phyloP scores from a whole-genome alignment of 441 rosid species.

The Gossypium davidsonii region DNA sequence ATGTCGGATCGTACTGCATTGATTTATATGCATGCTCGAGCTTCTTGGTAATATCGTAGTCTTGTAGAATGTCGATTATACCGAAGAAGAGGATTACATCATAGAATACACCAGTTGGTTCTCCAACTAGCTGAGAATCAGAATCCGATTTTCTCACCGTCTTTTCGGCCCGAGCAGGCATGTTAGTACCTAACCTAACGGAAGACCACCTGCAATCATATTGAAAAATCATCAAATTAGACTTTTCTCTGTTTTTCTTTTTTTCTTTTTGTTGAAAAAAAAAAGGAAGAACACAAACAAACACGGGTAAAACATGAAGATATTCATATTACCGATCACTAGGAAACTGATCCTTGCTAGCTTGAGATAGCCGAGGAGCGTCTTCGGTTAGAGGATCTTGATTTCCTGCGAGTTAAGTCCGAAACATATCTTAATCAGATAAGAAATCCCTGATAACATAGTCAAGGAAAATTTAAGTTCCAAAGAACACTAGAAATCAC shows the following conservation, averaged over 20 bases:
- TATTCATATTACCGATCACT: constrained; percentile 49
- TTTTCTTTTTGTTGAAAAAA: background rate
- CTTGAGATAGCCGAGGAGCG: constrained; percentile 19
- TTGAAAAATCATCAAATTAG: background rate
- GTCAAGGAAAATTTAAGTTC: constrained; percentile 6
- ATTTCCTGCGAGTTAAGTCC: constrained; percentile 28
- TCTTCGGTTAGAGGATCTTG: constrained; percentile 29
- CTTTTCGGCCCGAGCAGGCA: constrained; percentile 76
- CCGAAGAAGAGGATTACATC: constrained; percentile 81
- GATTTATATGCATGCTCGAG: constrained; percentile 97
- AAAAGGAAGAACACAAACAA: background rate
- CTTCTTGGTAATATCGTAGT: constrained; percentile 97
- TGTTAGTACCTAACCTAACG: constrained; percentile 62
- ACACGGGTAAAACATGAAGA: background rate
- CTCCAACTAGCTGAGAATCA: constrained; percentile 71
- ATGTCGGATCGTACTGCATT: constrained; percentile 88
- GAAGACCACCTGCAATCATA: constrained; percentile 56
- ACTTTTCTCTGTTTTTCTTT: background rate
- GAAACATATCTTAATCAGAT: background rate
- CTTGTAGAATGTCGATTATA: constrained; percentile 88
- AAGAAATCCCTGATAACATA: constrained; percentile 1
- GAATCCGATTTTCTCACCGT: constrained; percentile 50
- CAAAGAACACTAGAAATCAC: constrained; percentile 32
- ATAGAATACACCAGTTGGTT: constrained; percentile 68
- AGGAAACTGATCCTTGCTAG: constrained; percentile 51